Percentiles rank a stretch among this genome's conserved stretches.
Evolutionary conservation across 2,329 filamentous ascomycete genomes (phyloP).

Genomic region (Diaporthe sp.): DNA sequence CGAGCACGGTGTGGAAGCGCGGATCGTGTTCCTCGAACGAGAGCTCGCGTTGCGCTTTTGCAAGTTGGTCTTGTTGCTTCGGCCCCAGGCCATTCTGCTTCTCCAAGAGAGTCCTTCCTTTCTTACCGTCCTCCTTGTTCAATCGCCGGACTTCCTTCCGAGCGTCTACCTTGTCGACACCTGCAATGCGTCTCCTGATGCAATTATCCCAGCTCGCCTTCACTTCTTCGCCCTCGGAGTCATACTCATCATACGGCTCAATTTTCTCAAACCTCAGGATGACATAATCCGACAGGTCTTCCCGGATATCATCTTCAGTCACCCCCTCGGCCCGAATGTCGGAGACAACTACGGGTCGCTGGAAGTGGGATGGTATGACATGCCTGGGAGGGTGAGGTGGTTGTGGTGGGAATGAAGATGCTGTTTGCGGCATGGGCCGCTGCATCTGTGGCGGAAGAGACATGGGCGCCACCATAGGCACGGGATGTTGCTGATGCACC

Average conservation of each 20-base stretch:
- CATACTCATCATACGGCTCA: slow-evolving; percentile 49
- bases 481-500: slow-evolving; percentile 21
- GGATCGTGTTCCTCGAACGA: slow-evolving; percentile 52
- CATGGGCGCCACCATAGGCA: slow-evolving; percentile 12
- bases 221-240: slow-evolving; percentile 53
- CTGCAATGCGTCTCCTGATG: slow-evolving; percentile 50
- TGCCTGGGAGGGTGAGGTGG: slow-evolving; percentile 32
- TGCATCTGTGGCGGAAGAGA: slow-evolving; percentile 19
- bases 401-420: not conserved
- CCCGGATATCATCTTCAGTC: slow-evolving; percentile 56
- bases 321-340: slow-evolving; percentile 56
- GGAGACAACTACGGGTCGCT: slow-evolving; percentile 46
- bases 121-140: slow-evolving; percentile 57
- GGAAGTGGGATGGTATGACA: slow-evolving; percentile 35
- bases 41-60: slow-evolving; percentile 54
- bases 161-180: slow-evolving; percentile 56
- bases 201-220: slow-evolving; percentile 59
- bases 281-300: slow-evolving; percentile 56
- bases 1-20: slow-evolving; percentile 58
- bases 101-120: slow-evolving; percentile 44
- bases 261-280: slow-evolving; percentile 60
- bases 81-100: slow-evolving; percentile 48
- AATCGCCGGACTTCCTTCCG: slow-evolving; percentile 55
- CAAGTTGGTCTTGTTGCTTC: slow-evolving; percentile 59
- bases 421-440: slow-evolving; percentile 17